A percentile compares a stretch with the other conserved stretches of the same genome.
phyloP scores from a whole-genome alignment of 2,329 filamentous ascomycete genomes.

The Thielaviopsis populi region DNA sequence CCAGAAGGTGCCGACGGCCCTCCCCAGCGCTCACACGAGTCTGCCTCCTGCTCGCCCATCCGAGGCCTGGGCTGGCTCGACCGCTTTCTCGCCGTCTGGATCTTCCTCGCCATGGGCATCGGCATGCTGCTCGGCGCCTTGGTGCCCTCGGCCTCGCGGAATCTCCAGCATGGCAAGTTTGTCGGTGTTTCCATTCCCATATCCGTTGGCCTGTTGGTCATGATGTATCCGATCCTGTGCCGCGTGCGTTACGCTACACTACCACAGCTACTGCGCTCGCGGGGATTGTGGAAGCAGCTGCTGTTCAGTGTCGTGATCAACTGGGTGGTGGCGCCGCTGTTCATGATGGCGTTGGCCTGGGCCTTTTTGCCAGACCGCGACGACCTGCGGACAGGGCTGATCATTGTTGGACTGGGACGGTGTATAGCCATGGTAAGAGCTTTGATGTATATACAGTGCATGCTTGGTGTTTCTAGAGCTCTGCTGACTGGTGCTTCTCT shows the following conservation, averaged over 20 bases:
- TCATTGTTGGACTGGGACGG: constrained; percentile 68
- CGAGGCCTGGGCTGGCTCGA: constrained; percentile 40
- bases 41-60: no score
- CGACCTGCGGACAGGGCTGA: constrained; percentile 49
- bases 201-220: constrained; percentile 69
- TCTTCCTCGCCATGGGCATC: constrained; percentile 61
- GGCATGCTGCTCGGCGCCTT: constrained; percentile 68
- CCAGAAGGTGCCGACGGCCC: no score
- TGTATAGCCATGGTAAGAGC: constrained; percentile 71
- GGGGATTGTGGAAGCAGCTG: constrained; percentile 63
- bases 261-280: constrained; percentile 47
- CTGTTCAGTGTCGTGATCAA: constrained; percentile 61
- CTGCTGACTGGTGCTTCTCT: constrained; percentile 10
- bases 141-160: constrained; percentile 43
- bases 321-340: constrained; percentile 66
- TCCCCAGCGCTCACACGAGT: not conserved
- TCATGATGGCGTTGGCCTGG: constrained; percentile 66
- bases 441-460: not conserved
- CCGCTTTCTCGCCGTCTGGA: constrained; percentile 54
- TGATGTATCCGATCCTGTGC: constrained; percentile 92
- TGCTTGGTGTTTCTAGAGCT: not conserved
- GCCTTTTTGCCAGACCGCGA: constrained; percentile 46
- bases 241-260: constrained; percentile 68
- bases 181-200: constrained; percentile 54
- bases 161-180: constrained; percentile 56